Percentiles rank a stretch among this genome's conserved stretches.
Evolutionary conservation across 257 asterid species (phyloP).

Genomic region (Coffea eugenioides): DNA sequence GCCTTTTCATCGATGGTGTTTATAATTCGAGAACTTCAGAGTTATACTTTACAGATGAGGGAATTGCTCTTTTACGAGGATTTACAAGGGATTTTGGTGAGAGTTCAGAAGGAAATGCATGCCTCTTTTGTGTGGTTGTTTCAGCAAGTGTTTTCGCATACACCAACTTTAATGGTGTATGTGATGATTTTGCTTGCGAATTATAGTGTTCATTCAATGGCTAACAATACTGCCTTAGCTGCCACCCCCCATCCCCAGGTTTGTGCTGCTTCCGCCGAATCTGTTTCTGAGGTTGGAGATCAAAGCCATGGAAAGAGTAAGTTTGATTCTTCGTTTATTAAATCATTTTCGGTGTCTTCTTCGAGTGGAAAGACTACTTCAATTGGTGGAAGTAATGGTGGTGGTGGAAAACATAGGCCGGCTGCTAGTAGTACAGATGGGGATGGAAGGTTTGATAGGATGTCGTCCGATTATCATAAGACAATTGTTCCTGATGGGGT

Average conservation of each 20-base stretch:
- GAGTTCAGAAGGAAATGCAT: constrained; percentile 81
- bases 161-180: constrained; percentile 88
- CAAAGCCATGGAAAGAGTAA: constrained; percentile 25
- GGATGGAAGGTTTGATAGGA: constrained; percentile 64
- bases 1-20: constrained; percentile 97
- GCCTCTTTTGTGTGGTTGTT: constrained; percentile 95
- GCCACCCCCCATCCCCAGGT: constrained; percentile 38
- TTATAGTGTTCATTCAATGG: constrained; percentile 79
- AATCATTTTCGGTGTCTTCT: constrained; percentile 45
- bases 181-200: constrained; percentile 93
- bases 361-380: constrained; percentile 55
- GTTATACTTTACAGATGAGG: constrained; percentile 76
- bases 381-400: constrained; percentile 59
- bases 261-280: constrained; percentile 28
- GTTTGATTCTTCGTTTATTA: constrained; percentile 55
- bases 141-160: constrained; percentile 87
- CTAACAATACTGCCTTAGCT: constrained; percentile 52
- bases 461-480: constrained; percentile 26
- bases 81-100: constrained; percentile 67
- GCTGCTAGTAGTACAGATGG: constrained; percentile 70
- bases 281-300: constrained; percentile 48
- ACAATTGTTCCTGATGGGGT: constrained; percentile 38
- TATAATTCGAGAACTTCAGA: constrained; percentile 81
- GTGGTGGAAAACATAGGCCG: constrained; percentile 60
- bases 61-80: constrained; percentile 67